Evolutionary conservation across 345 rosid genomes (phyloP).

Genomic region (Citrus trifoliata): DNA sequence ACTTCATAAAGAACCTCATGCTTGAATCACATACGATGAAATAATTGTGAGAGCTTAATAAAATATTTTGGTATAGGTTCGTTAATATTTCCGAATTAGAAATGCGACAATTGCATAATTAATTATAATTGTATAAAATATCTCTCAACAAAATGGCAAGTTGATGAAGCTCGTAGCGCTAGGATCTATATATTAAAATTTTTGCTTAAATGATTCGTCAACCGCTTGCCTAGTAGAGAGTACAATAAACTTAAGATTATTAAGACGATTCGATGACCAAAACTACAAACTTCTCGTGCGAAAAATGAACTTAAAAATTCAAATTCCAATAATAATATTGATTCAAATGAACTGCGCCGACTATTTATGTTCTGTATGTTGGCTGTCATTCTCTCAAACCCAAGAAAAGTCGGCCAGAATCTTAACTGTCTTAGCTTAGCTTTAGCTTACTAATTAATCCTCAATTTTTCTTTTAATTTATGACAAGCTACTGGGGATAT

Average conservation of each 20-base stretch:
- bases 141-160: background rate
- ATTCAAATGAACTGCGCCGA: constrained; percentile 21
- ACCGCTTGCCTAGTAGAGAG: background rate
- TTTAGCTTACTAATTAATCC: constrained; percentile 11
- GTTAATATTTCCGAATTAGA: background rate
- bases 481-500: background rate
- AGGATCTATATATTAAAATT: background rate
- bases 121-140: background rate
- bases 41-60: background rate
- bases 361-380: constrained; percentile 34
- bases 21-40: background rate
- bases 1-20: background rate
- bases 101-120: background rate
- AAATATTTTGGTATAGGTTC: background rate
- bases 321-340: background rate
- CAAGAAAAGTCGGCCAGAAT: constrained; percentile 46
- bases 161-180: background rate
- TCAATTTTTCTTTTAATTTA: background rate
- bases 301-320: background rate
- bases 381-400: constrained; percentile 56
- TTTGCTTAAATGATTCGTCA: background rate
- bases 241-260: background rate
- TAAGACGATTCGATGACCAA: background rate
- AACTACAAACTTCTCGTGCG: background rate
- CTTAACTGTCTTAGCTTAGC: constrained; percentile 21